A percentile compares a stretch with the other conserved stretches of the same genome.
Evolutionary conservation across 2,329 filamentous ascomycete species (phyloP).

Genomic region (Colletotrichum scovillei): DNA sequence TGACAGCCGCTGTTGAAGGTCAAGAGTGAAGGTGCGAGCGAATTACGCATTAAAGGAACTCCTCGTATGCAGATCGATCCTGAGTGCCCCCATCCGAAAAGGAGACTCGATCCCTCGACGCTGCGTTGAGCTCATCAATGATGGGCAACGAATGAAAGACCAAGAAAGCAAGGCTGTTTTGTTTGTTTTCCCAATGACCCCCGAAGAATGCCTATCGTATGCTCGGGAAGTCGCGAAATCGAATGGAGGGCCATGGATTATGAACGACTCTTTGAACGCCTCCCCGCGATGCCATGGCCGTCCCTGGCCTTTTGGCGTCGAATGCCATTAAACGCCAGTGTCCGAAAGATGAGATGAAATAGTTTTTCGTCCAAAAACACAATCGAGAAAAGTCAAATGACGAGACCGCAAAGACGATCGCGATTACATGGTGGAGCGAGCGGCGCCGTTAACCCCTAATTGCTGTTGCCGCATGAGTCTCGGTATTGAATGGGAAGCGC

Average conservation of each 20-base stretch:
- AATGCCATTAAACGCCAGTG: conserved; percentile 31
- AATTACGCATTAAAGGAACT: conserved; percentile 39
- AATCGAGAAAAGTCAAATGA: conserved; percentile 34
- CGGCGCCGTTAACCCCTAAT: conserved; percentile 51
- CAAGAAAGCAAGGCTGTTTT: conserved; percentile 22
- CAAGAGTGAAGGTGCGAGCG: conserved; percentile 22
- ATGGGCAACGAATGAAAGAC: conserved; percentile 18
- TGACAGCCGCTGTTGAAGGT: conserved; percentile 30
- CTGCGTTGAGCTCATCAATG: conserved; percentile 31
- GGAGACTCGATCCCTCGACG: conserved; percentile 15
- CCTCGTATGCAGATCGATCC: conserved; percentile 34
- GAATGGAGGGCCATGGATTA: conserved; percentile 7
- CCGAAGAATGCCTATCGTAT: conserved; percentile 23
- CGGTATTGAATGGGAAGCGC: conserved; percentile 60
- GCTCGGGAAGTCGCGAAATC: conserved; percentile 26
- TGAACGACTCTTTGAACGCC: conserved; percentile 28
- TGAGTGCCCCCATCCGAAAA: conserved; percentile 31
- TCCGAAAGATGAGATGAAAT: conserved; percentile 8
- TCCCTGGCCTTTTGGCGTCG: conserved; percentile 17
- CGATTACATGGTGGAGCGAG: background rate
- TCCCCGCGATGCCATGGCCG: conserved; percentile 23
- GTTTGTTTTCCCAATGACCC: conserved; percentile 19
- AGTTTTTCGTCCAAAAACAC: conserved; percentile 21
- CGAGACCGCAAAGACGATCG: background rate
- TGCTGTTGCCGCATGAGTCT: conserved; percentile 62